Conservation (phyloP, 768 basidiomycete genomes). For the Phylloporus scabripes region DNA sequence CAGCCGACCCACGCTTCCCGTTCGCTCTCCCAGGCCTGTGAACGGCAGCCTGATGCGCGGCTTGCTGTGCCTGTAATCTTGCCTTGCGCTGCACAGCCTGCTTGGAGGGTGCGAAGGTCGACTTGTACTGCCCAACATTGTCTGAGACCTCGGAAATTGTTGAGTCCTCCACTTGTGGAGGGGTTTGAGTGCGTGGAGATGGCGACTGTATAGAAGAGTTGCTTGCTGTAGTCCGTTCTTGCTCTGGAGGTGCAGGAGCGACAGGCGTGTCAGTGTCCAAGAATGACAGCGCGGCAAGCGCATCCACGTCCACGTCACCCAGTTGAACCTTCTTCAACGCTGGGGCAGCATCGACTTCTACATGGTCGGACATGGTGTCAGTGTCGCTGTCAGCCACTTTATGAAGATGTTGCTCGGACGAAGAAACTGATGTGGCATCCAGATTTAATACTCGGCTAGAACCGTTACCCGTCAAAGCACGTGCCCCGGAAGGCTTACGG, state of each 20-base stretch:
- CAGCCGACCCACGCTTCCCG: constrained; percentile 38
- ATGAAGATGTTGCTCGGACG: constrained; percentile 31
- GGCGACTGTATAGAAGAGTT: constrained; percentile 11
- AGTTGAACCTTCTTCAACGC: constrained; percentile 18
- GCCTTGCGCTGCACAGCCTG: constrained; percentile 82
- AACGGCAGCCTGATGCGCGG: constrained; percentile 71
- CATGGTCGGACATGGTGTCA: constrained; percentile 32
- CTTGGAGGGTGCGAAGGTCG: constrained; percentile 84
- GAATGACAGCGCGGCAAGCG: constrained; percentile 73
- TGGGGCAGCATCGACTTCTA: constrained; percentile 3
- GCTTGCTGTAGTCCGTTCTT: constrained; percentile 6
- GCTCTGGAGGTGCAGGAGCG: constrained; percentile 18
- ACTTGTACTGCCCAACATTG: constrained; percentile 50
- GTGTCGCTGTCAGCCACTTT: constrained; percentile 24
- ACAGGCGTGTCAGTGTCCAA: constrained; percentile 41
- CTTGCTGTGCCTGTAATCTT: constrained; percentile 77
- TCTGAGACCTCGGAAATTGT: constrained; percentile 20
- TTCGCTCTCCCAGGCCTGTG: constrained; percentile 64
- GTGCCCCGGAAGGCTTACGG: constrained; percentile 81
- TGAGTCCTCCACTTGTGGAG: constrained; percentile 32
- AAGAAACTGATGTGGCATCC: constrained; percentile 34
- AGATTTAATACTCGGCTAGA: constrained; percentile 35
- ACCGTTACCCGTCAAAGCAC: constrained; percentile 44
- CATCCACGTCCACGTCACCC: constrained; percentile 60
- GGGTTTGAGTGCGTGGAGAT: constrained; percentile 23